These are phyloP conservation scores for Prunus mume DNA, from an alignment of 306 rosid species.

Conservation along the genomic window DNA sequence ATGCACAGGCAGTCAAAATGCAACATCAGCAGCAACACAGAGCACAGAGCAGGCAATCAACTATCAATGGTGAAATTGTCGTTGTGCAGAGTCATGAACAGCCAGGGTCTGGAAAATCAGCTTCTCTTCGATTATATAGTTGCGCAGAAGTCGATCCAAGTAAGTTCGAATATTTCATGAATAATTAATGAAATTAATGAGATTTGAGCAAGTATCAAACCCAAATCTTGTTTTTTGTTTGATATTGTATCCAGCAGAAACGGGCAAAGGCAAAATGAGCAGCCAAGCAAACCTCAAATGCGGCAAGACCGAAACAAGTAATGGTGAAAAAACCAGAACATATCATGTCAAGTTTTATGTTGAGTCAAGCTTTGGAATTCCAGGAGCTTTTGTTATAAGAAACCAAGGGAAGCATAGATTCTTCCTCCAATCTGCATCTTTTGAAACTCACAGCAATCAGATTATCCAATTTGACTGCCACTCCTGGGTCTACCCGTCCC, in stretches of 20 bases:
- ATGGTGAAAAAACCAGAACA: constrained; percentile 34
- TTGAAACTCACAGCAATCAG: constrained; percentile 32
- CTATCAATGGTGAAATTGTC: constrained; percentile 39
- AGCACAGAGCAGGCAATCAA: constrained; percentile 1
- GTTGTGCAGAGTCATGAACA: constrained; percentile 23
- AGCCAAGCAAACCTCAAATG: constrained; percentile 32
- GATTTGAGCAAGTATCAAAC: neutral
- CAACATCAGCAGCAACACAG: constrained; percentile 6
- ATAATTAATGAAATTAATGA: neutral
- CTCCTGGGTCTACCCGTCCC: constrained; percentile 65
- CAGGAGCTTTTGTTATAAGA: constrained; percentile 53
- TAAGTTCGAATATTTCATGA: constrained; percentile 20
- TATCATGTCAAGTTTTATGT: constrained; percentile 46
- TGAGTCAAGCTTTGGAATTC: constrained; percentile 52
- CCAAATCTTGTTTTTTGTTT: neutral
- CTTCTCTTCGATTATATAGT: constrained; percentile 56
- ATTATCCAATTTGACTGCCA: constrained; percentile 53
- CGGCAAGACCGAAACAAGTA: constrained; percentile 24
- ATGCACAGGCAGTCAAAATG: constrained; percentile 17
- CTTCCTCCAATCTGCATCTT: constrained; percentile 44
- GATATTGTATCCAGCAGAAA: constrained; percentile 36
- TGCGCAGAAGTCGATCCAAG: constrained; percentile 50
- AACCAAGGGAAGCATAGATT: constrained; percentile 44
- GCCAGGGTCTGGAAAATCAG: constrained; percentile 45
- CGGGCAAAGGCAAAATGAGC: constrained; percentile 54